A percentile compares a stretch with the other conserved stretches of the same genome.
These are phyloP conservation scores for Cryptococcus wingfieldii DNA, from an alignment of 1,284 basidiomycete genomes.

Conservation along the genomic window DNA sequence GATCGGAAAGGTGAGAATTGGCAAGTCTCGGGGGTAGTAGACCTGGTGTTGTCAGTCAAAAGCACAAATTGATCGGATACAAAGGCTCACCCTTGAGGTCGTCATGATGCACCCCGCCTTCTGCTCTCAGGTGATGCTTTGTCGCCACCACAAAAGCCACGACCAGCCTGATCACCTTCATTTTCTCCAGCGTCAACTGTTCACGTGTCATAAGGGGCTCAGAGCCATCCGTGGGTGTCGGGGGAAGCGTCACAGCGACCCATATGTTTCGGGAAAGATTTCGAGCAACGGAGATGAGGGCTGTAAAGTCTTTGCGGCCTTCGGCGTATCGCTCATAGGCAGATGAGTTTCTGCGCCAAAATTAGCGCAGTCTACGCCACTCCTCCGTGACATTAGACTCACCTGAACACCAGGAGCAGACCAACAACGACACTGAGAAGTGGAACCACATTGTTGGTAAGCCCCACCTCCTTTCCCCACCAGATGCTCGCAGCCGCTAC, in stretches of 20 bases:
- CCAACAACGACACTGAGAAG: conserved; percentile 83
- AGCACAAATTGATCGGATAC: background rate
- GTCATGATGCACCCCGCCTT: conserved; percentile 43
- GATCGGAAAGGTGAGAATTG: conserved; percentile 17
- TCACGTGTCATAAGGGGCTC: conserved; percentile 54
- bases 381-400: conserved; percentile 46
- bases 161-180: conserved; percentile 63
- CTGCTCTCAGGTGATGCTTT: conserved; percentile 45
- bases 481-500: conserved; percentile 40
- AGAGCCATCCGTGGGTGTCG: conserved; percentile 13
- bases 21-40: conserved; percentile 33
- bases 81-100: conserved; percentile 36
- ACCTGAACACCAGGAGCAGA: conserved; percentile 30
- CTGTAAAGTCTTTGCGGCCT: conserved; percentile 71
- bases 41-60: conserved; percentile 12
- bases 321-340: conserved; percentile 48
- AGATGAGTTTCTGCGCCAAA: conserved; percentile 54
- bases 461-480: conserved; percentile 37
- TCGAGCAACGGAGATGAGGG: conserved; percentile 53
- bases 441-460: conserved; percentile 57
- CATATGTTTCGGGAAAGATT: conserved; percentile 65
- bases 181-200: conserved; percentile 66
- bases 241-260: conserved; percentile 67
- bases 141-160: conserved; percentile 48
- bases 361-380: background rate